These are phyloP conservation scores for Hypomontagnella monticulosa DNA, from an alignment of 495 filamentous ascomycete species.

Conservation along the genomic window DNA sequence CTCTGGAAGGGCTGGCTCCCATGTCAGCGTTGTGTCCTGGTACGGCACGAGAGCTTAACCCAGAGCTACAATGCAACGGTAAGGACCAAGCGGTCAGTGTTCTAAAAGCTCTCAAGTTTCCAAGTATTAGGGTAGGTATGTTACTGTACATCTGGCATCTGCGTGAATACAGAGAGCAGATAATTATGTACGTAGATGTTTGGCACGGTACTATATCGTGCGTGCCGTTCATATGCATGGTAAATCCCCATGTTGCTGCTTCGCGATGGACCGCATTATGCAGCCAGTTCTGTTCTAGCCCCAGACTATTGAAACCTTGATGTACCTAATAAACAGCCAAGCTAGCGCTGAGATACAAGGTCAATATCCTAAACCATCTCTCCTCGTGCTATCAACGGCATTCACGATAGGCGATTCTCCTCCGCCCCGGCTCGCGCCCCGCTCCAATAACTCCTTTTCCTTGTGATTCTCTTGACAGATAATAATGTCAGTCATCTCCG, in stretches of 20 bases:
- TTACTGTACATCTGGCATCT: too few relatives aligned
- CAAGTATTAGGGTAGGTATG: background rate
- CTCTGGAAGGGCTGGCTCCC: conserved; percentile 8
- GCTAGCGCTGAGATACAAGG: background rate
- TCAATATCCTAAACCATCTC: conserved; percentile 1
- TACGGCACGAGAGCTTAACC: conserved; percentile 33
- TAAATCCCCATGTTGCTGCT: conserved; percentile 29
- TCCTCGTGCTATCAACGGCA: conserved; percentile 20
- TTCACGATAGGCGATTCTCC: conserved; percentile 30
- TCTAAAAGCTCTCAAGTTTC: conserved; percentile 8
- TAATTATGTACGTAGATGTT: conserved; percentile 12
- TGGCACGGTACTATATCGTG: conserved; percentile 25
- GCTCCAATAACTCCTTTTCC: conserved; percentile 4
- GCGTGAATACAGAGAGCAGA: background rate
- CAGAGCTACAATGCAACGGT: conserved; percentile 37
- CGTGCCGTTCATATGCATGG: conserved; percentile 37
- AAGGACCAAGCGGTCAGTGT: conserved; percentile 29
- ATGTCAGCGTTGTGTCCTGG: conserved; percentile 30
- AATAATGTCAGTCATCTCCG: background rate
- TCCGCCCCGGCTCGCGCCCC: conserved; percentile 20
- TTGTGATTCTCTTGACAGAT: background rate
- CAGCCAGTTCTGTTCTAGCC: conserved; percentile 21
- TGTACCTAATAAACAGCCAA: conserved; percentile 13
- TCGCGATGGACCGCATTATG: conserved; percentile 13
- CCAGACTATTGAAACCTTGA: conserved; percentile 30